Base-by-base conservation (phyloP, 2,329 filamentous ascomycete species). In the Phaeosphaeriaceae sp. region DNA sequence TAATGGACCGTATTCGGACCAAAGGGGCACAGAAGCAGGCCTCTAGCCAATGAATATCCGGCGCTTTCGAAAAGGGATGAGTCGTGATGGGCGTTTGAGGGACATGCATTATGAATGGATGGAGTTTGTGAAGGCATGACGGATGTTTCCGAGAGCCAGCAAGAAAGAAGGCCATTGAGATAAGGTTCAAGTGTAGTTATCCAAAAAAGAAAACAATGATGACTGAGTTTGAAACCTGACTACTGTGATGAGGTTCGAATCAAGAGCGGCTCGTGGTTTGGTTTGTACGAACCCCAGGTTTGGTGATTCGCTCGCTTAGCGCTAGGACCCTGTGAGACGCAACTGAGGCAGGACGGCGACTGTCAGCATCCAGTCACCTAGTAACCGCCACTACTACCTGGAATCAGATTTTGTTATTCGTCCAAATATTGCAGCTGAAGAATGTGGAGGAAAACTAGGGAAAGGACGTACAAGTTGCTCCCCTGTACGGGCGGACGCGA, bases 251-350 rank as follows among this genome's bases (percentile, higher is more conserved):
- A 26, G 6, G 23, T 11, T 26, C 6, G 23, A 26, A 26, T 26
- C 11, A 26, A 3, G 23, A 26, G 11, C 23, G 23, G 23, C 7
- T 11, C 16, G 23, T 29, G 23, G 33, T 2, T 3, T n/a, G 8
- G 17, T 3, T 11, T 6, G 18, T 38, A 17, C 17, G 23, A 13
- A 37, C 4, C 3, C 15, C 15, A 4, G 7, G 20, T 23, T 9
- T 13, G 17, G 17, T 15, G 17, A 38, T 21, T 38, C 21, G 48
- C 30, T 35, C 37, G 52, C 37, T 45, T 56, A 61, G 44, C 42
- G 42, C 42, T 44, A 44, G 40, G 41, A 47, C 48, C 42, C 42
- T 63, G 53, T 62, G 63, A 65, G 58, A 66, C 63, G 56, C 50
- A 50, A 39, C 47, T 57, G 54, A 57, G 52, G 60, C 57, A 48